Base-by-base conservation (phyloP, 2,329 filamentous ascomycete genomes). In the Fusarium sp. region DNA sequence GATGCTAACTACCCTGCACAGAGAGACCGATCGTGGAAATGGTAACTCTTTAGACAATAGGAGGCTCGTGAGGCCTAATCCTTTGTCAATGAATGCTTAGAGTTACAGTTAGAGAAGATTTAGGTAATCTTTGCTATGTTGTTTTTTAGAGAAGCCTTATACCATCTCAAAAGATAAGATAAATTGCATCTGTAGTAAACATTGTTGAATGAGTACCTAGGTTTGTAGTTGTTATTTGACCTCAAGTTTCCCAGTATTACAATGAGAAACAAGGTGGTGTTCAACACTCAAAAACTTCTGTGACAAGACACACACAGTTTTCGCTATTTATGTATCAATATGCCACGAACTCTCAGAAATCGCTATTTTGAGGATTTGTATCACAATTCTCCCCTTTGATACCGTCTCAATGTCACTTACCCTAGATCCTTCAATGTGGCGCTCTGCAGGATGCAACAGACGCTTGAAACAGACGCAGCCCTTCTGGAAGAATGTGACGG, bases 401-500 rank as follows among this genome's bases (percentile, higher is more conserved):
- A 9, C 18, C 8, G 23, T 43, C 16, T 20, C 3, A 16, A 28
- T 29, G n/a, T 15, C 20, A 38, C 28, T 11, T 52, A 61, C 53
- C 49, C 65, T 53, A 46, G 28, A 65, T 26, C 13, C 21, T 52
- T 26, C 5, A 47, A 6, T 31, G 23, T 15, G n/a, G 26, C 20
- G 7, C 13, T 38, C 37, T 31, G n/a, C 20, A 42, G 9, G 13
- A 31, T 28, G 20, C 24, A 41, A 28, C 23, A 38, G 12, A 42
- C 43, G 26, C 31, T 24, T 37, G 16, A 65, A 57, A 60, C 24
- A 38, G 29, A 43, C 20, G 35, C 39, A 37, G 37, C 39, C 18
- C 12, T 64, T 44, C 37, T 28, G 59, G 21, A 48, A 63, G 23
- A 43, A 63, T 24, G 28, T 6, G 37, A 42, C n/a, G 10, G n/a